Evolutionary conservation across 306 rosid genomes (phyloP).

Genomic region (Quercus aquifolioides): DNA sequence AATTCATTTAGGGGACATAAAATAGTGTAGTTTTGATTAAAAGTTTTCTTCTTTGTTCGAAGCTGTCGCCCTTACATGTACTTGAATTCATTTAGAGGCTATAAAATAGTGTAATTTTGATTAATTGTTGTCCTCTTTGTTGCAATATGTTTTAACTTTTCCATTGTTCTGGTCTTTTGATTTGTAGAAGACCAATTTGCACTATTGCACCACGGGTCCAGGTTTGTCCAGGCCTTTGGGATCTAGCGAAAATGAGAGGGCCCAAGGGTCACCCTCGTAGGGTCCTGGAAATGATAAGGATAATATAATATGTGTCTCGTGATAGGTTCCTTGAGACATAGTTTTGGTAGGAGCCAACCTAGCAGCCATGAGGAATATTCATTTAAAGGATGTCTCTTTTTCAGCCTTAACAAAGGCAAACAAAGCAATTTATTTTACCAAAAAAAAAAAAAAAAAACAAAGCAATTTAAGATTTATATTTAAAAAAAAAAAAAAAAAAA

Average conservation of each 20-base stretch:
- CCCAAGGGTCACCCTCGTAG: not conserved
- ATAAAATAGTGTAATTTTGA: not conserved
- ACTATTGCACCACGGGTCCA: not conserved
- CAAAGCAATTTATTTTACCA: not conserved
- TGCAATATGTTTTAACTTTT: not conserved
- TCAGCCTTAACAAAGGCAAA: constrained; percentile 54
- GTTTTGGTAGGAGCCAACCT: constrained; percentile 21
- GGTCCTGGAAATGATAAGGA: not conserved
- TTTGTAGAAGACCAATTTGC: not conserved
- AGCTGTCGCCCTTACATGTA: not conserved
- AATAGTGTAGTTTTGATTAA: not conserved
- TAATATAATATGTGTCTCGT: not conserved
- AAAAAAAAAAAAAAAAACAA: not conserved
- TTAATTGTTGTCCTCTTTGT: not conserved
- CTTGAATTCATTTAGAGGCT: not conserved
- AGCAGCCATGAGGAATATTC: constrained; percentile 36
- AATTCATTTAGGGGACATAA: not conserved
- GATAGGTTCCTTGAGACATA: constrained; percentile 24
- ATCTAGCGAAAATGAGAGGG: not conserved
- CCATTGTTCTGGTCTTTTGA: not conserved
- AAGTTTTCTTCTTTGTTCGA: not conserved
- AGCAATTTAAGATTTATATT: not conserved
- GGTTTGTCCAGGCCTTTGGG: not conserved
- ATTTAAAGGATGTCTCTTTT: constrained; percentile 27
- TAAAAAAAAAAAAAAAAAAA: not conserved